phyloP scores from a whole-genome alignment of 352 stramenopile species.

The Phytophthora pseudosyringae region DNA sequence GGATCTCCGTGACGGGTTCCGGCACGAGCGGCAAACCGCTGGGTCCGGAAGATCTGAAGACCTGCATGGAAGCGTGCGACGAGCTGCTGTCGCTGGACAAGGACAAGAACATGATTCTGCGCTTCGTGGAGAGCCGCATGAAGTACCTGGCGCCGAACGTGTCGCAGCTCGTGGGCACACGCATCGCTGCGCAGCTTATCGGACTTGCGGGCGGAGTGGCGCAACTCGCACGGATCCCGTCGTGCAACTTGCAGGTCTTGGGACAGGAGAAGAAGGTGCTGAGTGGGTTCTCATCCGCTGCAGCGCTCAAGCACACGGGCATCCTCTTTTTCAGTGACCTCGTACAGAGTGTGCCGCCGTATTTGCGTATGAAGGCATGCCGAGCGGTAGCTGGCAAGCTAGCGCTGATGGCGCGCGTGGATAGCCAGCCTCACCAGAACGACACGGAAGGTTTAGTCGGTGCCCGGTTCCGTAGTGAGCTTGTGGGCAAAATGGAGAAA shows the following conservation, averaged over 20 bases:
- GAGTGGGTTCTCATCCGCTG: slow-evolving; percentile 87
- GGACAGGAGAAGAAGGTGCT: slow-evolving; percentile 95
- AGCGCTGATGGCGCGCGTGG: slow-evolving; percentile 92
- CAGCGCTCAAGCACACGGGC: slow-evolving; percentile 92
- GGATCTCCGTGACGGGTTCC: slow-evolving; percentile 93
- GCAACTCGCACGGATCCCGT: slow-evolving; percentile 94
- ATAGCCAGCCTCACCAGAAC: slow-evolving; percentile 89
- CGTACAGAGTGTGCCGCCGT: slow-evolving; percentile 89
- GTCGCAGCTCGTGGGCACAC: slow-evolving; percentile 94
- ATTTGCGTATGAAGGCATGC: slow-evolving; percentile 94
- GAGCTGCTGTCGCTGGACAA: slow-evolving; percentile 90
- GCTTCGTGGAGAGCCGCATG: slow-evolving; percentile 95
- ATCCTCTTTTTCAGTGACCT: slow-evolving; percentile 95
- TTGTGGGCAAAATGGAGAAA: slow-evolving; percentile 97
- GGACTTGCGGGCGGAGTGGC: slow-evolving; percentile 94
- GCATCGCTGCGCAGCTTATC: slow-evolving; percentile 95
- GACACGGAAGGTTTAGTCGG: slow-evolving; percentile 74
- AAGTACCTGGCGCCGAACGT: slow-evolving; percentile 93
- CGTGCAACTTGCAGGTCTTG: slow-evolving; percentile 97
- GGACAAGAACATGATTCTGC: slow-evolving; percentile 89
- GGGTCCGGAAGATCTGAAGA: slow-evolving; percentile 65
- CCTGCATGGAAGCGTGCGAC: slow-evolving; percentile 76
- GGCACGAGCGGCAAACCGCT: slow-evolving; percentile 91
- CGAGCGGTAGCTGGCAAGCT: slow-evolving; percentile 93
- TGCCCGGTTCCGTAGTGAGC: slow-evolving; percentile 87